Conservation (phyloP, 2,329 filamentous ascomycete species). For the Sordariomycetes sp. region DNA sequence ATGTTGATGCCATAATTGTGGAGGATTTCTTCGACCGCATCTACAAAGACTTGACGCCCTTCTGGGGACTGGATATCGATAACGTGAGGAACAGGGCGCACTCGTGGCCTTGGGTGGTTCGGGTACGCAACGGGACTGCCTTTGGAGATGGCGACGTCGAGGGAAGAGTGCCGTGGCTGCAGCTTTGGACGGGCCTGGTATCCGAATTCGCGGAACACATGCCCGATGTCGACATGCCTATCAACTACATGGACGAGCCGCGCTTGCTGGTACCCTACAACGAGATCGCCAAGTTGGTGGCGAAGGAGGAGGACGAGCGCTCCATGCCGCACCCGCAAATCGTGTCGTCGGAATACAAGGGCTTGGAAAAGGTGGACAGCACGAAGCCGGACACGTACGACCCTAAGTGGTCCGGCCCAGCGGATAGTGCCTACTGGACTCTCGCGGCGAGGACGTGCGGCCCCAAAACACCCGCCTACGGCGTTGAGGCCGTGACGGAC, state of each 20-base stretch:
- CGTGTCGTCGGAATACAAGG: conserved; percentile 33
- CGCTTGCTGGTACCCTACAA: conserved; percentile 52
- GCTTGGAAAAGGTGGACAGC: conserved; percentile 25
- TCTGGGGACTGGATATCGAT: conserved; percentile 44
- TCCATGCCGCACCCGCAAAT: conserved; percentile 30
- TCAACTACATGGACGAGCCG: conserved; percentile 57
- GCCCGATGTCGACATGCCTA: conserved; percentile 58
- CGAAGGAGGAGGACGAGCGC: conserved; percentile 34
- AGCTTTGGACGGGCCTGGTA: conserved; percentile 40
- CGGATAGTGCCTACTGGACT: conserved; percentile 46
- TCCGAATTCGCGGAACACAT: conserved; percentile 40
- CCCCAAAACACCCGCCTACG: conserved; percentile 39
- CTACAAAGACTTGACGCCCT: conserved; percentile 52
- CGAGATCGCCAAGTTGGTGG: conserved; percentile 40
- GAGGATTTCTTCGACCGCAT: conserved; percentile 59
- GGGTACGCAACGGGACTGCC: conserved; percentile 36
- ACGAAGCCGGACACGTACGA: conserved; percentile 26
- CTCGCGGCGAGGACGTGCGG: conserved; percentile 47
- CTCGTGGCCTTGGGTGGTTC: conserved; percentile 35
- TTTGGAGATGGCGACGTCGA: conserved; percentile 25
- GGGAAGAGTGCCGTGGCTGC: conserved; percentile 32
- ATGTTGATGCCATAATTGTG: conserved; percentile 44
- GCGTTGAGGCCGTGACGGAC: conserved; percentile 21
- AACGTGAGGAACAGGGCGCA: conserved; percentile 27
- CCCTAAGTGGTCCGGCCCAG: conserved; percentile 34